Conservation (phyloP, 1,139 yeast species). For the Sugiyamaella pinicola region DNA sequence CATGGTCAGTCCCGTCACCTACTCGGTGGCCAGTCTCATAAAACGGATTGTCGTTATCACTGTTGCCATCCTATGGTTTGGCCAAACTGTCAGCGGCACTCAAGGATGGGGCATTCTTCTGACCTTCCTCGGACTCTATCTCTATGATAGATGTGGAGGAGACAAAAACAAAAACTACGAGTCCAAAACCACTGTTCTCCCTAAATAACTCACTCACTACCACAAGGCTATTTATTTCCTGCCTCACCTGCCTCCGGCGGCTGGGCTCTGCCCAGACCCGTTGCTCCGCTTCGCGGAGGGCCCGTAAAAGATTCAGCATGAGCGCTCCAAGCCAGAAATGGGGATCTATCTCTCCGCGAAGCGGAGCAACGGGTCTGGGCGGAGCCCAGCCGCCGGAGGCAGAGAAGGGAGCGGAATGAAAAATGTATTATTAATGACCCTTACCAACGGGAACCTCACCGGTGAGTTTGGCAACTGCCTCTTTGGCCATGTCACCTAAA, state of each 20-base stretch:
- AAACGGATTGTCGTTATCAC: conserved; percentile 85
- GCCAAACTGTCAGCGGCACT: conserved; percentile 49
- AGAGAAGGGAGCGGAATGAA: no score
- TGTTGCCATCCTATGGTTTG: conserved; percentile 79
- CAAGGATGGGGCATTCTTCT: conserved; percentile 73
- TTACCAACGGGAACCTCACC: conserved; percentile 56
- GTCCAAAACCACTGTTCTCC: conserved; percentile 25
- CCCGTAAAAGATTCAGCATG: no score
- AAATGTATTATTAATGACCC: conserved; percentile 40
- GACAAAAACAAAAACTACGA: conserved; percentile 29
- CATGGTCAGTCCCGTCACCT: conserved; percentile 80
- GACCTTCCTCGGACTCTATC: conserved; percentile 63
- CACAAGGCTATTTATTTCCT: conserved; percentile 2
- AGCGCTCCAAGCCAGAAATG: no score
- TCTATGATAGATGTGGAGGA: conserved; percentile 76
- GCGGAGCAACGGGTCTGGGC: background rate
- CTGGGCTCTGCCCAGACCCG: conserved; percentile 12
- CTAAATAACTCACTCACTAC: conserved; percentile 23
- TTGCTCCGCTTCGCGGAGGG: conserved; percentile 13
- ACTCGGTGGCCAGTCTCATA: conserved; percentile 85
- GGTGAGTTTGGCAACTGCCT: conserved; percentile 58
- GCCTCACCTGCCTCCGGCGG: conserved; percentile 1
- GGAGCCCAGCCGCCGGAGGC: background rate
- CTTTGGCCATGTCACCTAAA: conserved; percentile 90
- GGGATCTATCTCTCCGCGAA: background rate